phyloP scores from a whole-genome alignment of 257 asterid species.

The Catharanthus roseus region DNA sequence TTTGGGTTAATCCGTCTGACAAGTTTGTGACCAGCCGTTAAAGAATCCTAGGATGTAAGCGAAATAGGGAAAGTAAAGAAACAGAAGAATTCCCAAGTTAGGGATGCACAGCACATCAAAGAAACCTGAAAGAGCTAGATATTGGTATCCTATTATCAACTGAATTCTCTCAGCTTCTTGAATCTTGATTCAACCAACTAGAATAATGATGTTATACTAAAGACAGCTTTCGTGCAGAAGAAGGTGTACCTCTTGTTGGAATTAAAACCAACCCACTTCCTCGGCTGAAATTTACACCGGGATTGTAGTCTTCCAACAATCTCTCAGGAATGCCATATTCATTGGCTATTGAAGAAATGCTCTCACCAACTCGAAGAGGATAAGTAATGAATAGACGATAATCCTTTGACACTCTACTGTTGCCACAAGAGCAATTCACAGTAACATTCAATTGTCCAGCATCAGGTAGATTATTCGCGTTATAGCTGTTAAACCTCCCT shows the following conservation, averaged over 20 bases:
- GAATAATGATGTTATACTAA: neutral
- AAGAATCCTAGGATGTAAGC: neutral
- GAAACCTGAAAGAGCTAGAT: neutral
- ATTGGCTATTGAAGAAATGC: conserved; percentile 26
- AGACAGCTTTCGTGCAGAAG: neutral
- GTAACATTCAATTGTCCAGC: conserved; percentile 33
- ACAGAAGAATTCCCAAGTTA: no score
- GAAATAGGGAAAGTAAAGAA: no score
- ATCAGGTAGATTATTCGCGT: conserved; percentile 22
- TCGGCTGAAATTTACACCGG: conserved; percentile 46
- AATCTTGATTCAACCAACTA: neutral
- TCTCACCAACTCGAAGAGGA: conserved; percentile 51
- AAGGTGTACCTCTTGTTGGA: conserved; percentile 57
- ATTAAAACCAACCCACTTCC: conserved; percentile 59
- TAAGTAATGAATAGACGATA: conserved; percentile 59
- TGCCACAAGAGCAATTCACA: conserved; percentile 66
- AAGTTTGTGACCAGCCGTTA: no score
- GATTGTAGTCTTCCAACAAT: conserved; percentile 52
- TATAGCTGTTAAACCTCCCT: conserved; percentile 41
- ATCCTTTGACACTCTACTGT: conserved; percentile 41
- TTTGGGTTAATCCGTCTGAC: no score
- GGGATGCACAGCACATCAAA: neutral
- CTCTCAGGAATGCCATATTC: conserved; percentile 31
- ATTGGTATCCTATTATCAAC: neutral
- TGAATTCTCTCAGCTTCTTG: neutral